Evolutionary conservation across 2,329 filamentous ascomycete species (phyloP), one percentile per base, ranked within the genome.

Genomic region (Diaporthe velutina): DNA sequence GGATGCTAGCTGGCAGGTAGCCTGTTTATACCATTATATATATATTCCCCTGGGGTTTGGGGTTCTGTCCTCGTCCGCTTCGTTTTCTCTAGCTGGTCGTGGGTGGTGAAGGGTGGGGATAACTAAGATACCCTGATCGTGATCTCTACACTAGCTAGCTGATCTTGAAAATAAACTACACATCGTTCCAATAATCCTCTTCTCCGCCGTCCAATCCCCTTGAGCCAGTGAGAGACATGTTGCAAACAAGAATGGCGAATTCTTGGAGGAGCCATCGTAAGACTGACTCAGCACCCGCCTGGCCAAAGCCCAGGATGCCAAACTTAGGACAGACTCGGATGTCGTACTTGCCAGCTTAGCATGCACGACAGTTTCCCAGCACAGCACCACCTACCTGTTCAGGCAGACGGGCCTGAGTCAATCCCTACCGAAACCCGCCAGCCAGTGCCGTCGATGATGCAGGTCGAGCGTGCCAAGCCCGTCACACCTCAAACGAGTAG

Each of bases 1-100:
- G 64, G 64, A 68, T 68, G n/a, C 64, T 68, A 68, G 64, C 22
- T 68, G 64, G 64, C 54, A 76, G 77, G 76, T 79, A 75, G 78
- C 77, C 77, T 80, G 78, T 79, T 78, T 78, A 80, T 80, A 80
- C 73, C 76, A 76, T 78, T 78, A 78, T 77, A 77, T 77, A 79
- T 78, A 78, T 77, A 64, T 77, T 75, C 73, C 74, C 73, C 75
- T 40, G 70, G 77, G 77, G 77, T 74, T 76, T 52, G 25, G 70
- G 73, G 58, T 64, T 54, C 60, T 75, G 67, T 73, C 72, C 57
- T 67, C 54, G 52, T 61, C 64, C 54, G 57, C 54, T 60, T 70
- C 54, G 19, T 68, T 38, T 52, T 45, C 30, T 50, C 33, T 40
- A 54, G 40, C 35, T 52, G 64, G 38, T 45, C 48, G 38, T 70